Evolutionary conservation across 163 green algal genomes (phyloP).

Genomic region (Chlamydomonas reinhardtii): DNA sequence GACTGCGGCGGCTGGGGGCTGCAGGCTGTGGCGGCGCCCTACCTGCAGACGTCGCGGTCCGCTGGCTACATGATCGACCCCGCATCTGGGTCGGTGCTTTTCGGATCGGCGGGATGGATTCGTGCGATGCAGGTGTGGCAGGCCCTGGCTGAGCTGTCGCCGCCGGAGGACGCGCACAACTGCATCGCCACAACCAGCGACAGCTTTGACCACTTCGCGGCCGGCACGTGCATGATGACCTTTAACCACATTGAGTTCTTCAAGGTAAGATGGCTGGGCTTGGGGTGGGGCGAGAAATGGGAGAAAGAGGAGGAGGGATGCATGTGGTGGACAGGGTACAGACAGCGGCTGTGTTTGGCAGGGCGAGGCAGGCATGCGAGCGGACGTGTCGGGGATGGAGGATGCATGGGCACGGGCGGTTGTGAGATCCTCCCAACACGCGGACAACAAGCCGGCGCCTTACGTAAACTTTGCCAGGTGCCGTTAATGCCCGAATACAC

Average conservation of each 20-base stretch:
- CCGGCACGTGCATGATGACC: constrained; percentile 23
- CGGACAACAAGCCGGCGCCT: too few species aligned
- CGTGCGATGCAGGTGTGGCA: not conserved
- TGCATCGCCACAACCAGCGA: not conserved
- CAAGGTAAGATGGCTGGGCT: constrained; percentile 12
- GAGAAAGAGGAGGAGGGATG: too few species aligned
- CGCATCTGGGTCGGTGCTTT: not conserved
- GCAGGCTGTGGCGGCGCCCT: constrained; percentile 27
- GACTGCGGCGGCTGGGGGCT: constrained; percentile 10
- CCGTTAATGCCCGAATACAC: too few species aligned
- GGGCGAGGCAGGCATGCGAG: too few species aligned
- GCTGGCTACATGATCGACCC: constrained; percentile 18
- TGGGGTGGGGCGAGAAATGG: too few species aligned
- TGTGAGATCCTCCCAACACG: too few species aligned
- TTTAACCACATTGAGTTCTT: constrained; percentile 5
- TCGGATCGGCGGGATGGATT: not conserved
- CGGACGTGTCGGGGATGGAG: too few species aligned
- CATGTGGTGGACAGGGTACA: too few species aligned
- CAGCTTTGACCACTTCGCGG: not conserved
- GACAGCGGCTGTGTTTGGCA: too few species aligned
- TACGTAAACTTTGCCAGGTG: too few species aligned
- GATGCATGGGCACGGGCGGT: too few species aligned
- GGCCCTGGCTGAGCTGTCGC: not conserved
- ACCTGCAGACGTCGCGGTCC: constrained; percentile 6
- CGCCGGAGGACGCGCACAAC: not conserved